Conservation (phyloP, 768 basidiomycete genomes). For the Dictyophora rubrovolvata region DNA sequence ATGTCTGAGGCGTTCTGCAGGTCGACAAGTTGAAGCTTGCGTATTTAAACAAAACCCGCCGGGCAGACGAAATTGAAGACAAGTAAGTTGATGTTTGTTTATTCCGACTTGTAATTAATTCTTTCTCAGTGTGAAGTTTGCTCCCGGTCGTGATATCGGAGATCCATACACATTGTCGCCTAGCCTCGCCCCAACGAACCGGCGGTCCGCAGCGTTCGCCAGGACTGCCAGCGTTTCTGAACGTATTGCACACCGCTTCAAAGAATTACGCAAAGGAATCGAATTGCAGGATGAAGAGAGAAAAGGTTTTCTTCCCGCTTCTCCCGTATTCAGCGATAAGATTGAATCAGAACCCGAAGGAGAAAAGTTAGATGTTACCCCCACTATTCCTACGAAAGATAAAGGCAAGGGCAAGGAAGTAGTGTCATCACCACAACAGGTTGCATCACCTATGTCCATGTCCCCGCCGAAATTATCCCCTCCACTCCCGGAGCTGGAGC, state of each 20-base stretch:
- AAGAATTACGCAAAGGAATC: conserved; percentile 49
- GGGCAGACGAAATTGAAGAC: conserved; percentile 88
- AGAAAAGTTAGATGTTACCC: conserved; percentile 25
- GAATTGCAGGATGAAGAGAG: conserved; percentile 22
- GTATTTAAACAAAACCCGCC: conserved; percentile 68
- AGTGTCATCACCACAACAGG: conserved; percentile 14
- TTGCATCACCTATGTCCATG: conserved; percentile 11
- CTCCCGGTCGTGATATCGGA: conserved; percentile 50
- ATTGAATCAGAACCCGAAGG: conserved; percentile 34
- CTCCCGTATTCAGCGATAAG: conserved; percentile 23
- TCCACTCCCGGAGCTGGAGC: conserved; percentile 18
- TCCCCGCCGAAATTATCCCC: conserved; percentile 37
- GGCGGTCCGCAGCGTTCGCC: conserved; percentile 30
- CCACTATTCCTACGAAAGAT: conserved; percentile 44
- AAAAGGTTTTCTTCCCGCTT: conserved; percentile 18
- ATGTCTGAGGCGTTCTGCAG: conserved; percentile 17
- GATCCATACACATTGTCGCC: conserved; percentile 84
- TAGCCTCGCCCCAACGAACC: conserved; percentile 41
- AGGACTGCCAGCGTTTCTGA: conserved; percentile 78
- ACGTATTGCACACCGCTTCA: conserved; percentile 73
- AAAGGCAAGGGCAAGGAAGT: conserved; percentile 72
- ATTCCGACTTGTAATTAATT: conserved; percentile 6
- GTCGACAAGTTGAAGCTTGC: conserved; percentile 59
- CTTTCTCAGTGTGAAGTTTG: conserved; percentile 67
- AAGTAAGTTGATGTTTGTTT: conserved; percentile 48